Evolutionary conservation across 2,329 filamentous ascomycete genomes (phyloP), one percentile per base, ranked within the genome.

Genomic region (Penicillium capsulatum): DNA sequence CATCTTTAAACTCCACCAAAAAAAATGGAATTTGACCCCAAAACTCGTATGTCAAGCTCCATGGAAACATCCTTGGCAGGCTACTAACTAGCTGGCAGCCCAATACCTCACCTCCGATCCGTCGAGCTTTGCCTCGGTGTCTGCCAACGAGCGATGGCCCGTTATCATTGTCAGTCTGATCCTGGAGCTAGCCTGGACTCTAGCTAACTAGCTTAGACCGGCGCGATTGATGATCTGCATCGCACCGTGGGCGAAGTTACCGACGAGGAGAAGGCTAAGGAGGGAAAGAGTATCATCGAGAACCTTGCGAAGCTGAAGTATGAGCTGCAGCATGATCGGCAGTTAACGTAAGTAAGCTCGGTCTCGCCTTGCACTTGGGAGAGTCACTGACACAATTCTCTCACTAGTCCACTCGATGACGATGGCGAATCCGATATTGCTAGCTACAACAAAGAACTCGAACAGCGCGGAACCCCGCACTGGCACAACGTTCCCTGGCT

Each of bases 141-240:
- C 92, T 7, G 91, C 87, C 22, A 77, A 84, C 58, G 83, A 89
- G 52, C 77, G 92, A 64, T 98, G 91, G 92, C 92, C 92, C 11
- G 75, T 95, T 40, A 98, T 98, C 60, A 70, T 98, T 55, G 88
- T 94, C 57, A 63, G 77, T 34, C 3, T 5, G 32, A 15, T n/a
- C 0, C 15, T 7, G 2, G 22, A 17, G 7, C n/a, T 6, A 20
- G 17, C 10, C 7, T 15, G n/a, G 20, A 28, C 10, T 33, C 26
- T 33, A 32, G 27, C 41, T 47, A 31, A 47, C 29, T 13, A 11
- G 3, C 30, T 16, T 47, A 94, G 87, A 97, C 92, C 11, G 81
- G 89, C 61, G 86, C 84, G 40, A 92, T 98, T 58, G 91, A 98
- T 63, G 91, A 97, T 64, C 76, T 94, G n/a, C 89, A 94, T 69